Evolutionary conservation across 192 early-diverging fungal species (phyloP).

Genomic region (Coemansia sp.): DNA sequence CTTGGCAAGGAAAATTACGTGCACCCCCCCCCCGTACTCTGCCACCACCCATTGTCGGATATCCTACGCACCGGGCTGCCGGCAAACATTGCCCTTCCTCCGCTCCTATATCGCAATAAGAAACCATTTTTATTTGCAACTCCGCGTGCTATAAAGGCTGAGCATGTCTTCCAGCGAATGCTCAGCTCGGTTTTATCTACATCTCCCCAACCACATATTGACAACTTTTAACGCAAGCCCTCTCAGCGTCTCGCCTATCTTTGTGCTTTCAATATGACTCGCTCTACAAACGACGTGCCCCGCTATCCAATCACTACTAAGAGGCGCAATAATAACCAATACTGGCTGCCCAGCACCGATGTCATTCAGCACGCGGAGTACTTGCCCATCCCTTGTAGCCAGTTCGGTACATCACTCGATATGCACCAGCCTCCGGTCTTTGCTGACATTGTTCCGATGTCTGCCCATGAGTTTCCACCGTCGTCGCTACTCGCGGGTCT

Average conservation of each 20-base stretch:
- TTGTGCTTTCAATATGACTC: too few relatives aligned
- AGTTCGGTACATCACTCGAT: too few relatives aligned
- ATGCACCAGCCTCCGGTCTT: not conserved
- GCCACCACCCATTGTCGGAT: not conserved
- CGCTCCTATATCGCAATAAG: not conserved
- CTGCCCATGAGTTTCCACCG: not conserved
- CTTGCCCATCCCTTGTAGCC: too few relatives aligned
- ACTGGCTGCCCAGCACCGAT: too few relatives aligned
- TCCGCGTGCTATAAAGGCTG: slow-evolving; percentile 6
- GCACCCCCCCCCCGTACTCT: not conserved
- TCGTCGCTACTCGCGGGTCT: not conserved
- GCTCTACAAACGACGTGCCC: too few relatives aligned
- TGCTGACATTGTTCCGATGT: too few relatives aligned
- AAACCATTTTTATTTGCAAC: not conserved
- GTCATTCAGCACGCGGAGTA: too few relatives aligned
- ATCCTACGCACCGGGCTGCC: slow-evolving; percentile 2
- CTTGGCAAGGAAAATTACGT: not conserved
- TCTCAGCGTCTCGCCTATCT: too few relatives aligned
- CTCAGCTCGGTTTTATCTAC: too few relatives aligned
- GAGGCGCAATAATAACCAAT: too few relatives aligned
- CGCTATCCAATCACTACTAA: too few relatives aligned
- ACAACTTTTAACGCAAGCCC: too few relatives aligned
- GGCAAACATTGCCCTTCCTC: not conserved
- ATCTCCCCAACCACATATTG: not conserved
- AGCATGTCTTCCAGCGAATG: not conserved